These are phyloP conservation scores for Aureobasidium zeae DNA, from an alignment of 2,329 filamentous ascomycete species.

Conservation along the genomic window DNA sequence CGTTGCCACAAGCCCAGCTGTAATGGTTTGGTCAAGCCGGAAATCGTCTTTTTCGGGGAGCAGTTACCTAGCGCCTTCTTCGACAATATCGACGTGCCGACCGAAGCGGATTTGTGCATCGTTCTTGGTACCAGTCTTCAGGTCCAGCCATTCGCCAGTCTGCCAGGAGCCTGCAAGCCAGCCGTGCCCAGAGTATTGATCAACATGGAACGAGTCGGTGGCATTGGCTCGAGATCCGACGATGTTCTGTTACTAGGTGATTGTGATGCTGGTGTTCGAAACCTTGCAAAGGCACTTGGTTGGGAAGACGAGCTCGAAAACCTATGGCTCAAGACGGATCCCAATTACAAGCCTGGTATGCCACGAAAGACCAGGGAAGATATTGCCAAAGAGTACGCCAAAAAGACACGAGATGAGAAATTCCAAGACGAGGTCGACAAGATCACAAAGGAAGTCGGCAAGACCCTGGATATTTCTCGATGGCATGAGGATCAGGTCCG, in stretches of 20 bases:
- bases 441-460: conserved; percentile 49
- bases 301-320: conserved; percentile 77
- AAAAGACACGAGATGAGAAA: conserved; percentile 43
- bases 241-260: conserved; percentile 77
- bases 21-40: conserved; percentile 76
- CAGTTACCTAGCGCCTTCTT: conserved; percentile 58
- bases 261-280: conserved; percentile 72
- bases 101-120: conserved; percentile 65
- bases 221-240: conserved; percentile 65
- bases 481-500: conserved; percentile 34
- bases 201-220: conserved; percentile 76
- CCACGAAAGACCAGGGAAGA: conserved; percentile 15
- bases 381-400: conserved; percentile 21
- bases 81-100: conserved; percentile 45
- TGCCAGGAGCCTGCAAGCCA: conserved; percentile 57
- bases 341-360: conserved; percentile 29
- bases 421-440: conserved; percentile 50
- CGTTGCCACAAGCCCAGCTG: conserved; percentile 55
- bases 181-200: conserved; percentile 70
- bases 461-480: conserved; percentile 42
- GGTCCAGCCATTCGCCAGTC: conserved; percentile 79
- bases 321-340: conserved; percentile 60
- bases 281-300: conserved; percentile 68
- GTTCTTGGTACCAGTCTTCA: conserved; percentile 81
- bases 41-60: conserved; percentile 93